Evolutionary conservation across 768 basidiomycete genomes (phyloP).

Genomic region (Pisolithus albus): DNA sequence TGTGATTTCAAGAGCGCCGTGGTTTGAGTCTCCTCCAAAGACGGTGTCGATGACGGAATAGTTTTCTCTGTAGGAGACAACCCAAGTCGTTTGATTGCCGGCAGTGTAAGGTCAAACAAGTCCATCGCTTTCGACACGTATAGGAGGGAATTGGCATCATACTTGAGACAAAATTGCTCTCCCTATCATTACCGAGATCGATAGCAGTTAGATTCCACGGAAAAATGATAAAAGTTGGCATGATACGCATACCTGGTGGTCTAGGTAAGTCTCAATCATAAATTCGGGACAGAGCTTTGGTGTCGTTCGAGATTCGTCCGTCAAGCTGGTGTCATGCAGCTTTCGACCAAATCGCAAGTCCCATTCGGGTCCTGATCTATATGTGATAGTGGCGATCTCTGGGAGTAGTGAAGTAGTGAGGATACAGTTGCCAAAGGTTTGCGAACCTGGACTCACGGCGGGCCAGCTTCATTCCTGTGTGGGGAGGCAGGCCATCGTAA

Average conservation of each 20-base stretch:
- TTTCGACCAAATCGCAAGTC: conserved; percentile 93
- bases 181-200: conserved; percentile 44
- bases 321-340: conserved; percentile 33
- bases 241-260: conserved; percentile 59
- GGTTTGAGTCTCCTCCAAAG: conserved; percentile 13
- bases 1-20: conserved; percentile 62
- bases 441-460: conserved; percentile 59
- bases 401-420: conserved; percentile 2
- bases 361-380: conserved; percentile 99
- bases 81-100: conserved; percentile 64
- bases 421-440: background rate
- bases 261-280: conserved; percentile 96
- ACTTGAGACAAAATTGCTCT: conserved; percentile 95
- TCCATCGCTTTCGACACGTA: conserved; percentile 99
- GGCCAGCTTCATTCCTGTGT: conserved; percentile 97
- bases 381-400: conserved; percentile 99
- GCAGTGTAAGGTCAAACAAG: conserved; percentile 87
- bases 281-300: conserved; percentile 95
- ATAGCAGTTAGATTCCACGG: conserved; percentile 2
- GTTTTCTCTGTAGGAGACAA: conserved; percentile 33
- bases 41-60: conserved; percentile 16
- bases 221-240: background rate
- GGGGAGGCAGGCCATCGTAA: conserved; percentile 91
- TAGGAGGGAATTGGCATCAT: conserved; percentile 97
- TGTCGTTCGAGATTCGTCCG: conserved; percentile 18